These are phyloP conservation scores for Mycocalia duriaeana DNA, from an alignment of 1,284 basidiomycete species.

Conservation along the genomic window DNA sequence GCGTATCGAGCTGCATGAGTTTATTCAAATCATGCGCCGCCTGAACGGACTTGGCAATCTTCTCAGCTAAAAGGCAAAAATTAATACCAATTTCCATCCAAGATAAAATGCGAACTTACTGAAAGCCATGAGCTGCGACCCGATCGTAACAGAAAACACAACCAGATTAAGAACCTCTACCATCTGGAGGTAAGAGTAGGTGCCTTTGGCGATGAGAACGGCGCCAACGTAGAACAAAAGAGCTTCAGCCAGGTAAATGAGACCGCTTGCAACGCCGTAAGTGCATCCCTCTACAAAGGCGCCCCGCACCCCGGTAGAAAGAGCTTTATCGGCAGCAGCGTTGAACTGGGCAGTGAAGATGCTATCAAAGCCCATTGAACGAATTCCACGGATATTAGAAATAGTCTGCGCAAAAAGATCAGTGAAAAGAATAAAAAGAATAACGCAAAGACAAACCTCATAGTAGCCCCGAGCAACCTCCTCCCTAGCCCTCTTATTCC, in stretches of 20 bases:
- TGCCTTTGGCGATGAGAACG: conserved; percentile 68
- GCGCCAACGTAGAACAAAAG: conserved; percentile 86
- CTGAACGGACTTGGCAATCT: conserved; percentile 74
- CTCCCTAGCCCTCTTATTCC: conserved; percentile 83
- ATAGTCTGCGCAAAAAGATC: conserved; percentile 51
- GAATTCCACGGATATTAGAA: conserved; percentile 81
- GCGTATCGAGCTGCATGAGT: conserved; percentile 55
- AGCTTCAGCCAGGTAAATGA: conserved; percentile 88
- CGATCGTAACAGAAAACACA: conserved; percentile 90
- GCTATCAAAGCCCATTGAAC: conserved; percentile 84
- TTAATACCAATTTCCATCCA: conserved; percentile 5
- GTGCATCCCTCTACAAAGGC: conserved; percentile 85
- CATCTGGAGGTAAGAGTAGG: conserved; percentile 79
- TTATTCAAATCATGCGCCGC: conserved; percentile 77
- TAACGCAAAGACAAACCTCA: conserved; percentile 47
- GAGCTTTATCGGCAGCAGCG: conserved; percentile 53
- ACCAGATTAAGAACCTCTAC: conserved; percentile 88
- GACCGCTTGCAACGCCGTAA: conserved; percentile 71
- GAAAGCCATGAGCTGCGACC: conserved; percentile 84
- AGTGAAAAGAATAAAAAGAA: conserved; percentile 6
- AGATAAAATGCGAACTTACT: conserved; percentile 47
- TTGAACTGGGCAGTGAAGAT: conserved; percentile 74
- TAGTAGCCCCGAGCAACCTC: conserved; percentile 84
- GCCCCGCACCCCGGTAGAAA: conserved; percentile 66
- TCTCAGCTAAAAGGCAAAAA: conserved; percentile 51